A percentile compares a stretch with the other conserved stretches of the same genome.
Evolutionary conservation across 2,329 filamentous ascomycete genomes (phyloP).

Genomic region (Mollisiaceae sp.): DNA sequence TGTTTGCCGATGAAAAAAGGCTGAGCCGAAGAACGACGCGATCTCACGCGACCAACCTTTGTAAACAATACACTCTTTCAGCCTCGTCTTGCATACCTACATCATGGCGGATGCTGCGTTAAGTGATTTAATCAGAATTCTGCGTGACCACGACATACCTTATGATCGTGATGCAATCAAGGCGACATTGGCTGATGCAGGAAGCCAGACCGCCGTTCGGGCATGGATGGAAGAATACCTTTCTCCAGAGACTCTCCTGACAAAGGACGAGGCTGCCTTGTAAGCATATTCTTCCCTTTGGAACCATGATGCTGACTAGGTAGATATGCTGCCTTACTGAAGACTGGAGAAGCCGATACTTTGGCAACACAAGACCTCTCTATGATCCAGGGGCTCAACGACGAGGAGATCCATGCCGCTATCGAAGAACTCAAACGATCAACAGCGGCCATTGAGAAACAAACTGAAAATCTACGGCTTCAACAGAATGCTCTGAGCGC

Average conservation of each 20-base stretch:
- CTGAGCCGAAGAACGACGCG: slow-evolving; percentile 16
- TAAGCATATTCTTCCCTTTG: slow-evolving; percentile 40
- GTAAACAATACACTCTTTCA: slow-evolving; percentile 28
- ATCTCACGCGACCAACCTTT: slow-evolving; percentile 15
- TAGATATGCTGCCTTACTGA: slow-evolving; percentile 58
- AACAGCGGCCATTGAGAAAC: slow-evolving; percentile 66
- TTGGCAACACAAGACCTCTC: slow-evolving; percentile 54
- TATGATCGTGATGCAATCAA: slow-evolving; percentile 39
- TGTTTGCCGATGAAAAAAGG: slow-evolving; percentile 21
- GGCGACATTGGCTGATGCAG: slow-evolving; percentile 35
- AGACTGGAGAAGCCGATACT: slow-evolving; percentile 53
- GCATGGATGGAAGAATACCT: slow-evolving; percentile 58
- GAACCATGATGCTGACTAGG: slow-evolving; percentile 15
- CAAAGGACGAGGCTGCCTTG: slow-evolving; percentile 58
- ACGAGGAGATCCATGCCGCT: slow-evolving; percentile 64
- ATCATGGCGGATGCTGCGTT: slow-evolving; percentile 30
- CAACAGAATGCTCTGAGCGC: slow-evolving; percentile 66
- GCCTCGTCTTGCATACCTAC: slow-evolving; percentile 24
- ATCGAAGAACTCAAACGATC: slow-evolving; percentile 68
- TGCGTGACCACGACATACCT: slow-evolving; percentile 40
- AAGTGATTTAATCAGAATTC: slow-evolving; percentile 34
- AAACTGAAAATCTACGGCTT: slow-evolving; percentile 63
- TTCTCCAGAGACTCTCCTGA: slow-evolving; percentile 56
- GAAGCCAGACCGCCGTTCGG: slow-evolving; percentile 35
- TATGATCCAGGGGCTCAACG: slow-evolving; percentile 56